Evolutionary conservation across 176 grass and related monocot genomes (phyloP).

Genomic region (Canna indica): DNA sequence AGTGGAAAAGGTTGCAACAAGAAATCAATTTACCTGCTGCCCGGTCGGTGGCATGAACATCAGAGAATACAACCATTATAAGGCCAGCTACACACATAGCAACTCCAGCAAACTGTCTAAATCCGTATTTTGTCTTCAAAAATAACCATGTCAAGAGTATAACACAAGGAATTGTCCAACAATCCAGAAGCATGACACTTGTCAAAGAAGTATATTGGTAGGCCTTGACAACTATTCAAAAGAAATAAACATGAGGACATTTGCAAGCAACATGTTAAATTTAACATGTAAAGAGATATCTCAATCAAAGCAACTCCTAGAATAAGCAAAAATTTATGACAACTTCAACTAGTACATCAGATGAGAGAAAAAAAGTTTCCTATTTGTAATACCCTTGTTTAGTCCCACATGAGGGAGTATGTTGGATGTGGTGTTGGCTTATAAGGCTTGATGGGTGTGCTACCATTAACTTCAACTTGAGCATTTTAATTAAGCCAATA

Average conservation of each 20-base stretch:
- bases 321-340: too few species aligned
- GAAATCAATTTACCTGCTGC: background rate
- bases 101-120: conserved; percentile 39
- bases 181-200: conserved; percentile 67
- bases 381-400: too few species aligned
- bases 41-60: conserved; percentile 48
- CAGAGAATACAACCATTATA: conserved; percentile 51
- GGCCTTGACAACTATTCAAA: conserved; percentile 63
- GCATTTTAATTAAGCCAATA: too few species aligned
- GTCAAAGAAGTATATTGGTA: conserved; percentile 60
- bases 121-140: conserved; percentile 51
- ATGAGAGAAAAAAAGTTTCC: too few species aligned
- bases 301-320: too few species aligned
- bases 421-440: too few species aligned
- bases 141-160: conserved; percentile 55
- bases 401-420: too few species aligned
- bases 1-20: background rate
- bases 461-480: too few species aligned
- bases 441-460: too few species aligned
- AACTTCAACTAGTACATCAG: too few species aligned
- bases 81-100: conserved; percentile 46
- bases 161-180: conserved; percentile 59
- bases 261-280: conserved; percentile 2
- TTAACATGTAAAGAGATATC: background rate
- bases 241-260: background rate